Conservation (phyloP, 306 rosid species). For the Sindora glabra region DNA sequence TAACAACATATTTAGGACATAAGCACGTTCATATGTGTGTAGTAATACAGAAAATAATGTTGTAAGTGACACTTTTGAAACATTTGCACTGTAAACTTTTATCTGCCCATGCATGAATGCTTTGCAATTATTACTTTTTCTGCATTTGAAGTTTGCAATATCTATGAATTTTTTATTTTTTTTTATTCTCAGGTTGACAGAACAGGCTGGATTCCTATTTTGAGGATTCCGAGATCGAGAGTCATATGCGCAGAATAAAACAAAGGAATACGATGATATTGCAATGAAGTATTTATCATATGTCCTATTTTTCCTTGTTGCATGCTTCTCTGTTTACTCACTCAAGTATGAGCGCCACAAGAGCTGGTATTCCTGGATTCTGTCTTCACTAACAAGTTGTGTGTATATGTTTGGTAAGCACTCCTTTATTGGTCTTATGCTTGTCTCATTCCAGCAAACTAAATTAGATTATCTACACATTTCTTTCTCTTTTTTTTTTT, state of each 20-base stretch:
- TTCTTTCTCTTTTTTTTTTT: too few relatives aligned
- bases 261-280: slow-evolving; percentile 93
- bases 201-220: slow-evolving; percentile 73
- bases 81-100: neutral
- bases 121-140: too few relatives aligned
- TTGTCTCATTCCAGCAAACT: too few relatives aligned
- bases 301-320: slow-evolving; percentile 73
- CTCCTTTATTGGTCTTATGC: neutral
- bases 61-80: too few relatives aligned
- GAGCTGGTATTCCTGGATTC: slow-evolving; percentile 99
- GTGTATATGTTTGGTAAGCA: slow-evolving; percentile 96
- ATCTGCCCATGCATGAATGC: too few relatives aligned
- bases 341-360: slow-evolving; percentile 87
- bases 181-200: slow-evolving; percentile 67
- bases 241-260: slow-evolving; percentile 77
- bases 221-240: slow-evolving; percentile 88
- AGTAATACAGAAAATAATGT: too few relatives aligned
- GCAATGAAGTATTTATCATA: slow-evolving; percentile 89
- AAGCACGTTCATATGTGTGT: neutral
- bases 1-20: neutral
- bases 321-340: slow-evolving; percentile 69
- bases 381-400: slow-evolving; percentile 92
- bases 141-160: neutral
- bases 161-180: neutral
- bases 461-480: neutral